phyloP scores from a whole-genome alignment of 495 filamentous ascomycete genomes.

The Xylaria grammica region DNA sequence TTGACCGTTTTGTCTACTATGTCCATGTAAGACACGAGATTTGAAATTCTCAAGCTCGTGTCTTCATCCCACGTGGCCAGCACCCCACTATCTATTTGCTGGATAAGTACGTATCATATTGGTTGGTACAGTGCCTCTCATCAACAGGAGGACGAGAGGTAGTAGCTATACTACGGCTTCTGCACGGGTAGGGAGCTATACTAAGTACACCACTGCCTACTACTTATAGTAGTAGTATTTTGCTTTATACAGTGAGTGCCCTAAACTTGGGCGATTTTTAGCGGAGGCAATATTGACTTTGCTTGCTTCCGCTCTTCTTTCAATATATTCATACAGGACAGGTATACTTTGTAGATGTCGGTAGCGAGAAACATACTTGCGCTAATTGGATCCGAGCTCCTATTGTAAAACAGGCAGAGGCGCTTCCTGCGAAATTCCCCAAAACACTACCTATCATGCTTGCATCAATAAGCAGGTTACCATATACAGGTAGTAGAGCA shows the following conservation, averaged over 20 bases:
- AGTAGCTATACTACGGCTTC: too few species aligned
- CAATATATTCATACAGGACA: neutral
- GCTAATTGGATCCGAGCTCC: neutral
- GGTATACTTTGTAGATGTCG: too few species aligned
- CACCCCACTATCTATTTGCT: slow-evolving; percentile 14
- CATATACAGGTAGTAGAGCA: too few species aligned
- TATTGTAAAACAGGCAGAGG: neutral
- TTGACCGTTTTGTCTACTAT: neutral
- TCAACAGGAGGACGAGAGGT: neutral
- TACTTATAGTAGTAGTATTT: too few species aligned
- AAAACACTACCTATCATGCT: neutral
- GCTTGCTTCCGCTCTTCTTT: neutral
- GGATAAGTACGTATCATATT: too few species aligned
- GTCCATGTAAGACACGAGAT: neutral
- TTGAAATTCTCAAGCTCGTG: slow-evolving; percentile 14
- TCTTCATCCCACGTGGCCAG: slow-evolving; percentile 16
- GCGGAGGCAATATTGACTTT: neutral
- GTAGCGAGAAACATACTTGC: slow-evolving; percentile 5
- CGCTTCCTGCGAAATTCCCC: too few species aligned
- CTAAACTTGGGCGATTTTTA: too few species aligned
- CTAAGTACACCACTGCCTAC: too few species aligned
- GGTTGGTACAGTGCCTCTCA: too few species aligned
- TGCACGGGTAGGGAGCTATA: too few species aligned
- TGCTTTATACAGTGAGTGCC: too few species aligned
- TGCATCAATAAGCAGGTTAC: neutral